Percentiles rank a stretch among this genome's conserved stretches.
Evolutionary conservation across 805 yeast species (phyloP).

Genomic region (Kluyveromyces starmeri): DNA sequence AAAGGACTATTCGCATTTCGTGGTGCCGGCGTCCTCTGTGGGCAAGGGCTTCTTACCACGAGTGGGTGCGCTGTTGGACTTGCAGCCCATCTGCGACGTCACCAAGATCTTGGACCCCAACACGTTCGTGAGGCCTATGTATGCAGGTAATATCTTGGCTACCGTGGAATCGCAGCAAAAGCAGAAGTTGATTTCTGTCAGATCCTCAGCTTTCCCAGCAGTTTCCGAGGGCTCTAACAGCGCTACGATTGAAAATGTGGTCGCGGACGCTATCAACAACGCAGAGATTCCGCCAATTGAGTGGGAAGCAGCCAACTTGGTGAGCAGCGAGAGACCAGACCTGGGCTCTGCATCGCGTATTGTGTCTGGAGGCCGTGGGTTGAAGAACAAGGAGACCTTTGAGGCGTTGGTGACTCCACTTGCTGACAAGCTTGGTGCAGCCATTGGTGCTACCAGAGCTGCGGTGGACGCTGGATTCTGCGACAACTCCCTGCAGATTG

Average conservation of each 20-base stretch:
- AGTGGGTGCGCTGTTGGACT: conserved; percentile 73
- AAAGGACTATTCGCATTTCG: conserved; percentile 49
- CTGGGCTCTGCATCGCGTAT: conserved; percentile 73
- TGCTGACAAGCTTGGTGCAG: conserved; percentile 79
- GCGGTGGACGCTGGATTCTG: conserved; percentile 96
- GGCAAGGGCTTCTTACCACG: conserved; percentile 87
- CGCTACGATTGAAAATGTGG: conserved; percentile 41
- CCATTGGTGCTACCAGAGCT: conserved; percentile 95
- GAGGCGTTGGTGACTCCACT: conserved; percentile 70
- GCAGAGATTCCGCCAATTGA: conserved; percentile 31
- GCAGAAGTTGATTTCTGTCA: conserved; percentile 61
- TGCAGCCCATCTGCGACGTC: conserved; percentile 83
- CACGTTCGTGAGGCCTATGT: conserved; percentile 86
- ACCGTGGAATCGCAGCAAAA: conserved; percentile 68
- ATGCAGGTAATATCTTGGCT: conserved; percentile 88
- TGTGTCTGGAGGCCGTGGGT: conserved; percentile 91
- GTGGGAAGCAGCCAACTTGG: conserved; percentile 69
- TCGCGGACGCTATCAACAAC: conserved; percentile 16
- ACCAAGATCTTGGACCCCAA: conserved; percentile 53
- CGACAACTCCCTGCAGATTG: conserved; percentile 93
- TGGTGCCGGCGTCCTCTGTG: conserved; percentile 75
- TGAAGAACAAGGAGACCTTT: conserved; percentile 82
- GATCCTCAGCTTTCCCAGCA: conserved; percentile 73
- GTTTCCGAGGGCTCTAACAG: conserved; percentile 31
- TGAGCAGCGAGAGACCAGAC: conserved; percentile 79